Evolutionary conservation across 352 stramenopile species (phyloP).

Genomic region (Globisporangium ultimum): DNA sequence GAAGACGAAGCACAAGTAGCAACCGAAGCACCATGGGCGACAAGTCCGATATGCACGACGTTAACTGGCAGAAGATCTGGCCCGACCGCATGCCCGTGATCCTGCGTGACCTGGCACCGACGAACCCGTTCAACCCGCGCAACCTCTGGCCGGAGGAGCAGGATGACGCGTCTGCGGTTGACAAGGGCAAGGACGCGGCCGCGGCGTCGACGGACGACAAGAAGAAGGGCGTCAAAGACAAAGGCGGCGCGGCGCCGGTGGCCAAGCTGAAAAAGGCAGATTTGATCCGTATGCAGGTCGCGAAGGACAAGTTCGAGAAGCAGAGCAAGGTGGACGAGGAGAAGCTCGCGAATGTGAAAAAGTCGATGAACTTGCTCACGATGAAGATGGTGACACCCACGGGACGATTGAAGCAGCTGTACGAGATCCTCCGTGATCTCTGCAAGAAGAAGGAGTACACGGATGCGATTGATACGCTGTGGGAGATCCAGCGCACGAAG

Average conservation of each 20-base stretch:
- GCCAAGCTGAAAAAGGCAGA: constrained; percentile 85
- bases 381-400: constrained; percentile 88
- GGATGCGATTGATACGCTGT: constrained; percentile 83
- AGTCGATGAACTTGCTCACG: constrained; percentile 67
- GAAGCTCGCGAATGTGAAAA: constrained; percentile 86
- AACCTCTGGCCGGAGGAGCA: constrained; percentile 85
- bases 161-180: constrained; percentile 22
- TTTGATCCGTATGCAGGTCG: constrained; percentile 82
- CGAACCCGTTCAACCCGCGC: constrained; percentile 84
- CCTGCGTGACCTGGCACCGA: constrained; percentile 76
- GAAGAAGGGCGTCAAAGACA: constrained; percentile 13
- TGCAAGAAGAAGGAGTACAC: constrained; percentile 86
- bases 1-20: neutral
- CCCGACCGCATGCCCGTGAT: constrained; percentile 88
- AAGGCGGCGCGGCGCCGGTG: neutral
- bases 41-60: constrained; percentile 80
- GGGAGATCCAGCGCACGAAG: constrained; percentile 83
- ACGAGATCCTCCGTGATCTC: constrained; percentile 81
- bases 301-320: constrained; percentile 86
- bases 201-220: constrained; percentile 28
- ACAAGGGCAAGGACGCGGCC: constrained; percentile 7
- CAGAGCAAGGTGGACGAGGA: constrained; percentile 87
- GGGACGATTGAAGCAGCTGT: constrained; percentile 77
- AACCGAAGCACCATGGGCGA: constrained; percentile 38
- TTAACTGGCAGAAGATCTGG: constrained; percentile 90